Conservation (phyloP, 805 yeast species). For the Suhomyces sp. region DNA sequence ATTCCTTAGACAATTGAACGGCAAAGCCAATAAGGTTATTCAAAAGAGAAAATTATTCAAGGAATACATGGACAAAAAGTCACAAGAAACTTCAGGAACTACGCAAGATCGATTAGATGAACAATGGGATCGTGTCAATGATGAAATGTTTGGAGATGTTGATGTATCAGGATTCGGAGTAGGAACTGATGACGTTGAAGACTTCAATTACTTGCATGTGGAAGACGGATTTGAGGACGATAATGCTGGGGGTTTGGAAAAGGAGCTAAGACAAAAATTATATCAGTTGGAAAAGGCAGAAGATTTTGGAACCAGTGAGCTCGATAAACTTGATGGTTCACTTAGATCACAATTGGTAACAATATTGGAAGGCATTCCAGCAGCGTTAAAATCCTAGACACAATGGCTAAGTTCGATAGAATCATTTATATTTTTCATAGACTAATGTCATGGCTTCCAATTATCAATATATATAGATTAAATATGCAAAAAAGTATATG, state of each 20-base stretch:
- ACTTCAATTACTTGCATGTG: conserved; percentile 34
- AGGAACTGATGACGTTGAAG: conserved; percentile 40
- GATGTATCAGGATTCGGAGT: conserved; percentile 38
- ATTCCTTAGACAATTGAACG: conserved; percentile 41
- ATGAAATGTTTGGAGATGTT: conserved; percentile 24
- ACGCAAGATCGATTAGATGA: conserved; percentile 24
- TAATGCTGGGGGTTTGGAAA: conserved; percentile 32
- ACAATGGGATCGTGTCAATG: conserved; percentile 48
- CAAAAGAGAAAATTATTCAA: conserved; percentile 40
- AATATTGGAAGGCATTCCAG: neutral
- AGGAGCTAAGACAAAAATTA: conserved; percentile 20
- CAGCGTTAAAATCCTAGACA: too few species aligned
- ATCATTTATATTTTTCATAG: too few species aligned
- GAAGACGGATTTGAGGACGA: conserved; percentile 22
- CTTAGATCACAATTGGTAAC: conserved; percentile 11
- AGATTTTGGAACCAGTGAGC: conserved; percentile 26
- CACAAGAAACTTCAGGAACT: conserved; percentile 21
- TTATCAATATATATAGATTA: too few species aligned
- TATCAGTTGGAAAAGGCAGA: conserved; percentile 15
- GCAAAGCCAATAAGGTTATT: conserved; percentile 36
- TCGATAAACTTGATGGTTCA: conserved; percentile 27
- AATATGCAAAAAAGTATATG: neutral
- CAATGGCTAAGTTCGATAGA: too few species aligned
- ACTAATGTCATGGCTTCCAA: too few species aligned
- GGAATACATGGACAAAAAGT: conserved; percentile 26